Conservation (phyloP, 169 alveolate genomes). For the Miamiensis avidus region DNA sequence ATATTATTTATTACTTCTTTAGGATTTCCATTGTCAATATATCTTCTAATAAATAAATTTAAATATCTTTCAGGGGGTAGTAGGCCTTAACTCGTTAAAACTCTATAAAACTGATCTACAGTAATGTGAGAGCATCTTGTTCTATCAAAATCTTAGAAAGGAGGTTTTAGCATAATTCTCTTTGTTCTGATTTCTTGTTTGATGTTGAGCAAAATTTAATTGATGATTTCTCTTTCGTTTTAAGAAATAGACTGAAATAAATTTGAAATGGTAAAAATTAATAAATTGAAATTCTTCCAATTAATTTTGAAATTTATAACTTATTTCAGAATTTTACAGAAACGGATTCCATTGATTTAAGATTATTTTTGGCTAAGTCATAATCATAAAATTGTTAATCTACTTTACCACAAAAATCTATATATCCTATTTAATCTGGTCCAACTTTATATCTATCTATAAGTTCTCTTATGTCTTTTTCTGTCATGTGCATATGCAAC, state of each 20-base stretch:
- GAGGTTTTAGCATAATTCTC: slow-evolving; percentile 66
- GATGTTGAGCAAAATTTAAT: slow-evolving; percentile 39
- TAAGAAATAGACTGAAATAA: slow-evolving; percentile 49
- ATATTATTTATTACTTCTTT: slow-evolving; percentile 43
- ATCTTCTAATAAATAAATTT: slow-evolving; percentile 57
- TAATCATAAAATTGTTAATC: slow-evolving; percentile 57
- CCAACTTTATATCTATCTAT: slow-evolving; percentile 49
- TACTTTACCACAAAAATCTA: slow-evolving; percentile 58
- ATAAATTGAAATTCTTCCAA: background rate
- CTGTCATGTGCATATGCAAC: slow-evolving; percentile 54
- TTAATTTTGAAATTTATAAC: background rate
- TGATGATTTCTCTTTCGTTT: slow-evolving; percentile 47
- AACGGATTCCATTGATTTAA: slow-evolving; percentile 34
- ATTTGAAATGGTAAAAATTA: background rate
- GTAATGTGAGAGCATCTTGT: slow-evolving; percentile 66
- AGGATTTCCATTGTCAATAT: slow-evolving; percentile 65
- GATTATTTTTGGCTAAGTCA: slow-evolving; percentile 21
- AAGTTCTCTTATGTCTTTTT: slow-evolving; percentile 53
- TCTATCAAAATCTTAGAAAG: slow-evolving; percentile 69
- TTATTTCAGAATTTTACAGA: slow-evolving; percentile 2
- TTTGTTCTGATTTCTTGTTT: slow-evolving; percentile 52
- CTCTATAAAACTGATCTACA: slow-evolving; percentile 66
- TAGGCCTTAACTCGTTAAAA: slow-evolving; percentile 47
- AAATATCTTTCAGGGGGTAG: slow-evolving; percentile 58
- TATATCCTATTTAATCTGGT: slow-evolving; percentile 57